Evolutionary conservation across 2,329 filamentous ascomycete genomes (phyloP), one percentile per base, ranked within the genome.

Genomic region (Fusarium buharicum): DNA sequence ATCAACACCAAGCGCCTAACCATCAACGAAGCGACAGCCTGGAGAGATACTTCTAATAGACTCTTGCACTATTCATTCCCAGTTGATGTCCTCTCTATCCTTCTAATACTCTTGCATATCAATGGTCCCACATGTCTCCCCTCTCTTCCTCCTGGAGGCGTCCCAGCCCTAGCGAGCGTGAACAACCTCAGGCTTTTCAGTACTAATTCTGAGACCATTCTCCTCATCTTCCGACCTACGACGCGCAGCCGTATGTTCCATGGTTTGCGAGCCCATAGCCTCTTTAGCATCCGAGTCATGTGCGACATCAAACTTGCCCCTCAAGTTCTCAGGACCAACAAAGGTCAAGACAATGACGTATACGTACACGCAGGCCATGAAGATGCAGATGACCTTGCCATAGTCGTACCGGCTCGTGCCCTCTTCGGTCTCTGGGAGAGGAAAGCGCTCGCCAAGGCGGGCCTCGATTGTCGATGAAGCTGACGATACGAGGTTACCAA

Each of bases 301-400:
- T 3, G 66, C 75, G 1, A 82, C 77, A 50, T 84, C 82, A 64
- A 86, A 84, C 62, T 78, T 81, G 62, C 80, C 77, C 30, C 77
- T 72, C 49, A 85, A 69, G 55, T 83, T 78, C 75, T 86, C 84
- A 1, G 84, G 84, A 0, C 90, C 90, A 4, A 91, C 38, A 10
- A 91, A 74, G 0, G 88, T 88, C 50, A 92, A 72, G 6, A 86
- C 1, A 33, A 88, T 81, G n/a, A 85, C 79, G 57, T 86, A 88
- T 22, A 71, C 82, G 67, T 84, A 96, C 1, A 96, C 92, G 66
- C 89, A 92, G 1, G 83, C 93, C 90, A 97, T 93, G 77, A 97
- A 96, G 71, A 96, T 95, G 72, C 89, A 92, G 63, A 96, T 94
- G 10, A 96, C 92, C 67, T 88, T 88, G 34, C 91, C 92, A 67